Conservation (phyloP, 306 rosid genomes). For the Corylus heterophylla region DNA sequence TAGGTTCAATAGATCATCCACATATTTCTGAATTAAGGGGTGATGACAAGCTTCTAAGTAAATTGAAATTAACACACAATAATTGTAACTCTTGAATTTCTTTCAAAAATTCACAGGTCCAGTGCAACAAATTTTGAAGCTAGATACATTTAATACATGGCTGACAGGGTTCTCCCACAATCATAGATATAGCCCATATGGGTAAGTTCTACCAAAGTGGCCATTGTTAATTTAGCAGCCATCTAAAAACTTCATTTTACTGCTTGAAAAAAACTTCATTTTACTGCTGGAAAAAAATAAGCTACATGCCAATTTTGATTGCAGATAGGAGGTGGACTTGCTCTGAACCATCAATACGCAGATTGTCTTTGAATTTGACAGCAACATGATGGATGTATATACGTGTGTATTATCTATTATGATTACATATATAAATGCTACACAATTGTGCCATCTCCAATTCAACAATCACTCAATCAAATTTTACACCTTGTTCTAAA, state of each 20-base stretch:
- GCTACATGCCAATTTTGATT: background rate
- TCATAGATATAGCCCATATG: background rate
- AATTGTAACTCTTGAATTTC: no score
- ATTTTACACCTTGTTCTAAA: background rate
- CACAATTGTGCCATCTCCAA: background rate
- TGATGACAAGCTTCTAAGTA: no score
- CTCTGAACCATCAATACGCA: background rate
- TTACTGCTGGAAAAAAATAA: background rate
- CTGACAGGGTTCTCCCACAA: background rate
- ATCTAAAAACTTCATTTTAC: no score
- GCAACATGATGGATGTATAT: background rate
- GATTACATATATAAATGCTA: background rate
- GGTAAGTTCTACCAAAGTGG: background rate
- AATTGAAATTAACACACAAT: background rate
- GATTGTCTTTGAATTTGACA: background rate
- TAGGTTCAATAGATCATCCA: background rate
- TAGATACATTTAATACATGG: background rate
- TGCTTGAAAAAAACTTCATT: background rate
- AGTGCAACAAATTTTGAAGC: background rate
- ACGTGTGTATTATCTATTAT: background rate
- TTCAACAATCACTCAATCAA: background rate
- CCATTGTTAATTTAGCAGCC: background rate
- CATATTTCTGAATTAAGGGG: background rate
- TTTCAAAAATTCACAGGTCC: no score
- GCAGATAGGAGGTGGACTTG: background rate